Base-by-base conservation (phyloP, 139 green algal genomes). In the Tetradesmus lagerheimii region DNA sequence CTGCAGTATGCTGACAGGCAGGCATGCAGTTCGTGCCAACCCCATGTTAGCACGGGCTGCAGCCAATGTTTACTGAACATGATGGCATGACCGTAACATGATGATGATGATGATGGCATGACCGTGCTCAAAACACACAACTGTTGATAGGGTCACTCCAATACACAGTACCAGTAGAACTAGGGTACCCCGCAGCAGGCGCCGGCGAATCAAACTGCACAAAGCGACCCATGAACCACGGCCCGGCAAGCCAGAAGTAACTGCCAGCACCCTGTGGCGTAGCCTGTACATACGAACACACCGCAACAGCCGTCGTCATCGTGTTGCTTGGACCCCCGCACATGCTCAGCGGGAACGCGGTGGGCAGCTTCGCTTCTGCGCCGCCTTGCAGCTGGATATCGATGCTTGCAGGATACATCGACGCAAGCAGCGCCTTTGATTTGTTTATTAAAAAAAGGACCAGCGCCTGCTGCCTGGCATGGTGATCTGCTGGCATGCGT, bases 351-450 rank as follows among this genome's bases (percentile, higher is more conserved):
- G 27, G 79, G 79, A 64, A 84, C 8, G 79, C 79, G 39, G 79
- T 67, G 1, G 79, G 79, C 79, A 84, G 43, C 79, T 64, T 23
- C 41, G 41, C 79, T 23, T 39, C 25, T 47, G 39, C 79, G 16
- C 79, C 79, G 14, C 41, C 41, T 27, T 66, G 23, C 12, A 84
- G 38, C 8, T 31, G 50, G 18, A 84, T 41, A 31, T 62, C 27
- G 18, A 84, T 84, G 38, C 25, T 64, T 64, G 39, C 41, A 35
- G 79, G 79, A 35, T 84, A 84, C 79, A 84, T 84, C 3, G 79
- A 84, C 2, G 34, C 25, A 11, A 84, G 79, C 79, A 84, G 23
- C 16, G 57, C 57, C 20, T 71, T 71, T 6, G 57, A 20, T 18
- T 31, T 71, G n/a, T 20, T 9, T 9, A 71, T 71, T 4, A 71